Conservation (phyloP, 306 rosid genomes). For the Castanea crenata region DNA sequence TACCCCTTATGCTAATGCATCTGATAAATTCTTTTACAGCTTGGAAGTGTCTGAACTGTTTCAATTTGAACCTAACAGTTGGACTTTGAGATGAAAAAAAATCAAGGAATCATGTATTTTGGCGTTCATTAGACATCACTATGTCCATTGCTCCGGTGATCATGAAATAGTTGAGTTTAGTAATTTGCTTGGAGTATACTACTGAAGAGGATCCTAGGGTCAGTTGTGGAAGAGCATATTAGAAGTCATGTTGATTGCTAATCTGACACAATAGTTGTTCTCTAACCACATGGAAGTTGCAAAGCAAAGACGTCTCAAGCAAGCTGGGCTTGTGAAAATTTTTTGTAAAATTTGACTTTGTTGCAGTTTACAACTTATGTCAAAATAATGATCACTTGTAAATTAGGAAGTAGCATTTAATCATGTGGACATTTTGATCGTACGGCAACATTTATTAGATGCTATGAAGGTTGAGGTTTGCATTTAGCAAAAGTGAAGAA, state of each 20-base stretch:
- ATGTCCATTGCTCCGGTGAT: background rate
- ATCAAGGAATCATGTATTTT: background rate
- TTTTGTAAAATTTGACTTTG: slow-evolving; percentile 11
- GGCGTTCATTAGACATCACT: background rate
- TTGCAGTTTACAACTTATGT: background rate
- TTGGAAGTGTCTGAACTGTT: background rate
- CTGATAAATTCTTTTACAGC: background rate
- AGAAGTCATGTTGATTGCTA: slow-evolving; percentile 1
- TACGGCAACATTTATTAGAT: background rate
- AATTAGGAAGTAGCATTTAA: background rate
- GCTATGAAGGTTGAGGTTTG: no score
- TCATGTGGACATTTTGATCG: background rate
- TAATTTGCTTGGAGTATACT: background rate
- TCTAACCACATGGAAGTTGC: background rate
- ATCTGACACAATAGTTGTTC: background rate
- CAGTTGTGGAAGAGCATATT: background rate
- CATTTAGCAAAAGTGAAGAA: no score
- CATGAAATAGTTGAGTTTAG: background rate
- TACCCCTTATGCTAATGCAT: slow-evolving; percentile 9
- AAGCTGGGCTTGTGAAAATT: background rate
- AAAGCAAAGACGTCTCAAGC: background rate
- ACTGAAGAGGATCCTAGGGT: background rate
- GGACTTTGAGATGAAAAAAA: background rate
- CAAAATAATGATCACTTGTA: background rate
- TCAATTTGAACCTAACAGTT: background rate